Percentiles rank a stretch among this genome's conserved stretches.
These are phyloP conservation scores for Suillus hirtellus DNA, from an alignment of 768 basidiomycete species.

Conservation along the genomic window DNA sequence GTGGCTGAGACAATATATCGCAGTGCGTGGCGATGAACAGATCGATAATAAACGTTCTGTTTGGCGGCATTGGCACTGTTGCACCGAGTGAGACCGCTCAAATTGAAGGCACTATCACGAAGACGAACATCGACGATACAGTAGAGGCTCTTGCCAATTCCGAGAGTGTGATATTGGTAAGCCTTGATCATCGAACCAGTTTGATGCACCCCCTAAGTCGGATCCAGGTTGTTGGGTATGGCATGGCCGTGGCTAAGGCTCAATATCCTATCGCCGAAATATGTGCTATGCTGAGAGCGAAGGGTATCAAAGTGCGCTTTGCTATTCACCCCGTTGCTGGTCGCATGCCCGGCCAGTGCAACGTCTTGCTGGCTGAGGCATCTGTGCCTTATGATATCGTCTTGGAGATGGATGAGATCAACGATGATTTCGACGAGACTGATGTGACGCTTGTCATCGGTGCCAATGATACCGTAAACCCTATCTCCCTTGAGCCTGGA, in stretches of 20 bases:
- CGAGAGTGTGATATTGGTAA: constrained; percentile 79
- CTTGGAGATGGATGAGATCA: constrained; percentile 93
- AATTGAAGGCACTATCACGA: constrained; percentile 82
- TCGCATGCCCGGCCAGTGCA: constrained; percentile 92
- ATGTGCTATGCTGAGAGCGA: constrained; percentile 66
- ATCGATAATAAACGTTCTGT: constrained; percentile 80
- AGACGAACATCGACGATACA: constrained; percentile 78
- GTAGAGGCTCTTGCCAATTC: constrained; percentile 77
- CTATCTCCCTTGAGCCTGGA: constrained; percentile 83
- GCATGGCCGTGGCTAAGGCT: constrained; percentile 91
- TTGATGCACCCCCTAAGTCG: constrained; percentile 11
- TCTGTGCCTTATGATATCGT: constrained; percentile 92
- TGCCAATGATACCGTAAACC: constrained; percentile 91
- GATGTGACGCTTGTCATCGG: constrained; percentile 91
- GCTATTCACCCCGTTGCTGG: constrained; percentile 91
- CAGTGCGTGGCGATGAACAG: constrained; percentile 94
- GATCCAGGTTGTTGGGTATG: constrained; percentile 75
- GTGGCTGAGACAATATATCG: constrained; percentile 8
- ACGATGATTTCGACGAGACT: constrained; percentile 86
- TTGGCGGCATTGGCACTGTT: constrained; percentile 76
- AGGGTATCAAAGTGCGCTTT: constrained; percentile 79
- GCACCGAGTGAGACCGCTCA: constrained; percentile 59
- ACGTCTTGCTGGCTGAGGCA: constrained; percentile 88
- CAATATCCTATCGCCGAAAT: constrained; percentile 82
- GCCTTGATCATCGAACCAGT: constrained; percentile 7